Evolutionary conservation across 768 basidiomycete species (phyloP).

Genomic region (Naematelia encephala): DNA sequence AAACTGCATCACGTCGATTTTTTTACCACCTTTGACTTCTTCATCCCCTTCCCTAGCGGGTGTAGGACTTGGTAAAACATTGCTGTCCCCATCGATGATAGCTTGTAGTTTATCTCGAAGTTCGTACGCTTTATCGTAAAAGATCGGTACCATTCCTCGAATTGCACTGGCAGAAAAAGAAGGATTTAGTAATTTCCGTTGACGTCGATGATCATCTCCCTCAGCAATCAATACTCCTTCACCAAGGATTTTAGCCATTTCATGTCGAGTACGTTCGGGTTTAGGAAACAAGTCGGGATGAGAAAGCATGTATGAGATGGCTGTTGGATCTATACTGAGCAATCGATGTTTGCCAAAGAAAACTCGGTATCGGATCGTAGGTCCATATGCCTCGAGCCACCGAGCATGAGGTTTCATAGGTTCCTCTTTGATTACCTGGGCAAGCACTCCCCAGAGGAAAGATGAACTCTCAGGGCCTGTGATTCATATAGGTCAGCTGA

Average conservation of each 20-base stretch:
- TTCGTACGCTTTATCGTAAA: conserved; percentile 60
- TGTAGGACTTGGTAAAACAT: conserved; percentile 10
- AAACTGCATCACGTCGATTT: conserved; percentile 61
- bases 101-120: conserved; percentile 46
- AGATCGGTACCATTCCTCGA: conserved; percentile 59
- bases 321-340: conserved; percentile 73
- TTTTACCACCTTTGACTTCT: conserved; percentile 23
- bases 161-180: conserved; percentile 53
- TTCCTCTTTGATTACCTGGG: conserved; percentile 21
- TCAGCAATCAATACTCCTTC: conserved; percentile 55
- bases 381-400: conserved; percentile 42
- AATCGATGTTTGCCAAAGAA: conserved; percentile 59
- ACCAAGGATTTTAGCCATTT: conserved; percentile 75
- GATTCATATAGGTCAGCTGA: too few species aligned
- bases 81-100: conserved; percentile 25
- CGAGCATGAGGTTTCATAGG: conserved; percentile 25
- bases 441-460: conserved; percentile 25
- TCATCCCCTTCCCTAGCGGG: conserved; percentile 19
- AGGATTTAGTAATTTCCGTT: conserved; percentile 59
- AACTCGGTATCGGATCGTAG: conserved; percentile 30
- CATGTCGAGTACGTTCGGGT: conserved; percentile 70
- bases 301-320: conserved; percentile 70
- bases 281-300: conserved; percentile 66
- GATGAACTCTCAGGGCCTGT: background rate
- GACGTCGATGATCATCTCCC: conserved; percentile 69